Evolutionary conservation across 768 basidiomycete genomes (phyloP), one percentile per base, ranked within the genome.

Genomic region (Lactarius quietus): DNA sequence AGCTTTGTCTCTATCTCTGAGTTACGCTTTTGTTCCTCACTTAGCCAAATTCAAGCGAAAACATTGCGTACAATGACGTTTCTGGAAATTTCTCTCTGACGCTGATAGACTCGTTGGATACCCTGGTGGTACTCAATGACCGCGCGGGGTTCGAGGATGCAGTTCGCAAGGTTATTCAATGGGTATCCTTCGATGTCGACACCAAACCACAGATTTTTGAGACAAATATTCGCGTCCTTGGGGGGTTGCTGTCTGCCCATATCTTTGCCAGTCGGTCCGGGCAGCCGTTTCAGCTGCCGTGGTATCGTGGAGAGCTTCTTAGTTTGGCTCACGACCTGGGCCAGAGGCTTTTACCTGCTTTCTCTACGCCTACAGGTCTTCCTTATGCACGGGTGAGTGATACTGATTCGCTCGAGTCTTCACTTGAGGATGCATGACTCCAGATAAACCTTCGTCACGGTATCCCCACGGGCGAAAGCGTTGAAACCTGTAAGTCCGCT

Each of bases 201-300:
- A 93, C 93, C 48, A 93, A 87, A 75, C 94, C 97, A n/a, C 96
- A 99, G 81, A 90, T 98, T 5, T 99, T 99, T 72, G 96, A 99
- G 78, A 92, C 92, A 12, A 98, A 93, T 1, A 98, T 98, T 62
- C 86, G 95, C 31, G 93, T 95, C 7, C 79, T 99, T 10, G 97
- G 97, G 3, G 93, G 94, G 5, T 82, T 99, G 41, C 74, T 95
- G 17, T 93, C 92, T 8, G 94, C 86, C 29, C 94, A 95, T 71
- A 84, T 89, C 59, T 90, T 87, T 73, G 91, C 92, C n/a, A 86
- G 80, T 65, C 79, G 85, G 57, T 76, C 81, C 2, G 83, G 78
- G 2, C 86, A 87, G 41, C 84, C 86, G 23, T 93, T 93, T 71
- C 79, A 86, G 71, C 77, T 96, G 45, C 86, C 89, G 4, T 93